Evolutionary conservation across 78 protist genomes (phyloP).

Genomic region (Pigoraptor vietnamica): DNA sequence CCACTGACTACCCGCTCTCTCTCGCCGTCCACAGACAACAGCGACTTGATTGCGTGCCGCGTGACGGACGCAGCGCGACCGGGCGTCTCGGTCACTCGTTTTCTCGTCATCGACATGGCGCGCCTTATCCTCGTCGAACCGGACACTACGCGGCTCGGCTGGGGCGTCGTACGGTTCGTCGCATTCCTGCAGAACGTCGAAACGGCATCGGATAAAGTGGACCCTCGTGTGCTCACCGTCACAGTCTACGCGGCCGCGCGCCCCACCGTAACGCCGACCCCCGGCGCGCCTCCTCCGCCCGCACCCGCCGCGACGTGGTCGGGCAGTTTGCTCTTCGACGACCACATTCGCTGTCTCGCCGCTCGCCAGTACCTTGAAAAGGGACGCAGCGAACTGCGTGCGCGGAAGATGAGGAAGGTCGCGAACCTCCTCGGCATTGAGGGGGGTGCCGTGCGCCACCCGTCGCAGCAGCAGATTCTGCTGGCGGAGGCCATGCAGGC

Average conservation of each 20-base stretch:
- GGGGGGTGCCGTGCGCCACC: not conserved
- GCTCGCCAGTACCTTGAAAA: not conserved
- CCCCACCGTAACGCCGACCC: not conserved
- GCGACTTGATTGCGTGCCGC: not conserved
- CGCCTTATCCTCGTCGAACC: constrained; percentile 1
- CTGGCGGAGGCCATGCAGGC: not conserved
- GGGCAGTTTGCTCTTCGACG: not conserved
- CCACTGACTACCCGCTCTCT: no score
- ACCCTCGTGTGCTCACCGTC: not conserved
- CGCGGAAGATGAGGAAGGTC: not conserved
- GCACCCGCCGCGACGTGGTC: not conserved
- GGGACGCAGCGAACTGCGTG: not conserved
- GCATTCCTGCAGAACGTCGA: not conserved
- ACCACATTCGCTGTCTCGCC: not conserved
- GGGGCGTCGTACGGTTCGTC: constrained; percentile 5
- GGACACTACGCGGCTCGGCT: not conserved
- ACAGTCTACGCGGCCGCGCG: not conserved
- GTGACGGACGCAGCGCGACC: not conserved
- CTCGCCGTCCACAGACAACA: not conserved
- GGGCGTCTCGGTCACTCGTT: not conserved
- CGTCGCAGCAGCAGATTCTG: not conserved
- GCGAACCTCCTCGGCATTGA: not conserved
- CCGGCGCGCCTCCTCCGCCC: not conserved
- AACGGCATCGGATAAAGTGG: not conserved
- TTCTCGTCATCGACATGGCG: not conserved